Conservation (phyloP, 2,329 filamentous ascomycete species). For the Arthrobotrys conoides region DNA sequence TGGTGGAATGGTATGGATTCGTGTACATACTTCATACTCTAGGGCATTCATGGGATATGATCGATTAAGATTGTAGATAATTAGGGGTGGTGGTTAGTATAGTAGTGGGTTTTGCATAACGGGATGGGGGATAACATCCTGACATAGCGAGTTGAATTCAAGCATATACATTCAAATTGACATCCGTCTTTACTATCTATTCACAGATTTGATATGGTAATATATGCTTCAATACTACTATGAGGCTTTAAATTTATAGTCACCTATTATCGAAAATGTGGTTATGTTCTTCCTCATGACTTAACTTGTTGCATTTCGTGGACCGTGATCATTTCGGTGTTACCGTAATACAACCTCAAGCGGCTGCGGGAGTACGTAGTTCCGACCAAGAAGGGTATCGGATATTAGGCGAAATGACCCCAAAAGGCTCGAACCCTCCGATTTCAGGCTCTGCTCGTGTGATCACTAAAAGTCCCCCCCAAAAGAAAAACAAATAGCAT, state of each 20-base stretch:
- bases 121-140: no score
- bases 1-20: conserved; percentile 7
- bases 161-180: no score
- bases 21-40: conserved; percentile 25
- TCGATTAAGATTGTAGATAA: not conserved
- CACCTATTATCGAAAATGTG: not conserved
- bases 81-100: not conserved
- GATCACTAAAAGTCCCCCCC: not conserved
- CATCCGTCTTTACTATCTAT: no score
- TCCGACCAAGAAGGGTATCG: not conserved
- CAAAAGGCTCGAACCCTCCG: not conserved
- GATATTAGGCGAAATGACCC: not conserved
- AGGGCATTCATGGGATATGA: conserved; percentile 5
- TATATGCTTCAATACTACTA: no score
- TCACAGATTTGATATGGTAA: no score
- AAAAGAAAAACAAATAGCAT: no score
- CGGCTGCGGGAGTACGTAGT: not conserved
- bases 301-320: no score
- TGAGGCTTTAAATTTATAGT: no score
- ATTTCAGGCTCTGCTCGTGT: not conserved
- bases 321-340: no score
- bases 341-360: no score
- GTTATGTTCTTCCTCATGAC: not conserved
- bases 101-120: not conserved
- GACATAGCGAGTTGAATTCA: not conserved